Conservation (phyloP, 1,284 basidiomycete species). For the Thelephora terrestris region DNA sequence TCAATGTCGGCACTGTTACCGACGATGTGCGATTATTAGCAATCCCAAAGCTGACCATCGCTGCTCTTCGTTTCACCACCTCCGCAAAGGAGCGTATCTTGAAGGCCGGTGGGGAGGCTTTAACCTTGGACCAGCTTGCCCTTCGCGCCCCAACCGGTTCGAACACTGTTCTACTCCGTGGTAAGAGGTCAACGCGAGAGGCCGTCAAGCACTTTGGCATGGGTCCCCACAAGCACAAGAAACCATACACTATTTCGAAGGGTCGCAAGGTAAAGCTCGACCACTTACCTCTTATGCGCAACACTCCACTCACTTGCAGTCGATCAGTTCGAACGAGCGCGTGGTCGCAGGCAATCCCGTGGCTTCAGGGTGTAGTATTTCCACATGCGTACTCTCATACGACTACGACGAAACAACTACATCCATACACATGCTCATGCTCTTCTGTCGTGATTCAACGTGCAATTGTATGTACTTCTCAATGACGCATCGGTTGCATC, state of each 20-base stretch:
- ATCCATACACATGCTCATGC: no score
- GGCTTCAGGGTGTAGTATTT: constrained; percentile 75
- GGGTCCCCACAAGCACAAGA: constrained; percentile 84
- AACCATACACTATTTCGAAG: constrained; percentile 89
- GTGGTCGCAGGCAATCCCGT: constrained; percentile 91
- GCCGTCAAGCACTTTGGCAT: constrained; percentile 96
- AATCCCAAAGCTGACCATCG: constrained; percentile 89
- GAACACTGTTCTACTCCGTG: constrained; percentile 90
- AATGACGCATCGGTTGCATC: no score
- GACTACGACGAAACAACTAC: no score
- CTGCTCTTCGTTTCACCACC: constrained; percentile 92
- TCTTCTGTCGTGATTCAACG: no score
- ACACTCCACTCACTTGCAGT: constrained; percentile 7
- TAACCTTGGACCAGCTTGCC: constrained; percentile 97
- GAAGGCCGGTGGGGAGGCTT: constrained; percentile 88
- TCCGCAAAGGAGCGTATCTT: constrained; percentile 91
- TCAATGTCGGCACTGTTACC: constrained; percentile 87
- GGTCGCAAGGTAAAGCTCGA: constrained; percentile 71
- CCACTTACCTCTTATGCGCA: neutral
- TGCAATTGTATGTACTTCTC: no score
- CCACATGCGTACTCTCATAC: no score
- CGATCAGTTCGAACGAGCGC: constrained; percentile 70
- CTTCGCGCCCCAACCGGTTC: constrained; percentile 88
- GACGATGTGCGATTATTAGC: constrained; percentile 89
- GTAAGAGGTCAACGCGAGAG: constrained; percentile 89